Percentiles rank a stretch among this genome's conserved stretches.
phyloP scores from a whole-genome alignment of 805 yeast genomes.

The Kluyveromyces nonfermentans region DNA sequence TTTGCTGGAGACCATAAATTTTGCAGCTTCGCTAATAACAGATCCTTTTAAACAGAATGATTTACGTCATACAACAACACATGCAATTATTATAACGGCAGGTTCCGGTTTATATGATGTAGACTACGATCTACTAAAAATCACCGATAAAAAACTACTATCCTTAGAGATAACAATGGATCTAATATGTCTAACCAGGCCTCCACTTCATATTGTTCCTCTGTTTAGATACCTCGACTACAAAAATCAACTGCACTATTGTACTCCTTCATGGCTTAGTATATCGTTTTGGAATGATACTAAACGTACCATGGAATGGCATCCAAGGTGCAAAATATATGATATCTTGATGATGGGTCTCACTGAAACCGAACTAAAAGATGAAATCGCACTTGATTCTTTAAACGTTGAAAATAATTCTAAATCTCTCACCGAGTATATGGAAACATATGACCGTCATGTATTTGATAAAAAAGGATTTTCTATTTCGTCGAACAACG shows the following conservation, averaged over 20 bases:
- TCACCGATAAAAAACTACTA: constrained; percentile 66
- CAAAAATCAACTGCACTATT: constrained; percentile 45
- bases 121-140: constrained; percentile 63
- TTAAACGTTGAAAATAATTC: constrained; percentile 31
- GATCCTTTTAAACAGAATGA: constrained; percentile 80
- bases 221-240: constrained; percentile 61
- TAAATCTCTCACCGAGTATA: constrained; percentile 44
- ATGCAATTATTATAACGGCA: constrained; percentile 78
- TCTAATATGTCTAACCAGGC: constrained; percentile 76
- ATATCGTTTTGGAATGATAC: constrained; percentile 77
- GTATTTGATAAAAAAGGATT: constrained; percentile 32
- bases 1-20: constrained; percentile 73
- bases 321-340: constrained; percentile 89
- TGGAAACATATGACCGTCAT: constrained; percentile 58
- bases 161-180: constrained; percentile 82
- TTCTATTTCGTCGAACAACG: neutral
- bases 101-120: constrained; percentile 94
- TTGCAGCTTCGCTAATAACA: constrained; percentile 68
- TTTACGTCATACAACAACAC: constrained; percentile 82
- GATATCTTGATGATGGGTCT: constrained; percentile 98
- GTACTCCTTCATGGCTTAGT: constrained; percentile 94
- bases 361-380: constrained; percentile 79
- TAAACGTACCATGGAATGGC: constrained; percentile 52
- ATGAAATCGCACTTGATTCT: constrained; percentile 51
- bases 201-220: constrained; percentile 90